Conservation (phyloP, 805 yeast genomes). For the Kodamaea kakaduensis region DNA sequence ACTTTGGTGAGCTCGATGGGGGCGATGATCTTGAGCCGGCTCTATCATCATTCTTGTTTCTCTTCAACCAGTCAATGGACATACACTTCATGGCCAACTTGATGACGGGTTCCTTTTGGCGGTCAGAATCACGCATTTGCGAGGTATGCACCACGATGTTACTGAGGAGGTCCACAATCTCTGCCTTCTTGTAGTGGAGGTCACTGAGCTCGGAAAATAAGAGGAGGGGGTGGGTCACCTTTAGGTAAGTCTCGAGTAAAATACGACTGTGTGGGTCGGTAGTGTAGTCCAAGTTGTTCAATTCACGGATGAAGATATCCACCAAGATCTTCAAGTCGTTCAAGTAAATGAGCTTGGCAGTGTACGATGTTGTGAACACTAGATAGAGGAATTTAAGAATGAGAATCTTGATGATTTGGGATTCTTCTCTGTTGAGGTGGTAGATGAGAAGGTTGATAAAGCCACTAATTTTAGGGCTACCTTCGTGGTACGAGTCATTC, state of each 20-base stretch:
- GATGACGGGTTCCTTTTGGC: conserved; percentile 22
- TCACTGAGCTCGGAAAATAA: conserved; percentile 56
- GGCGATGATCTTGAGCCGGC: too few relatives aligned
- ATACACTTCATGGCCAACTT: conserved; percentile 34
- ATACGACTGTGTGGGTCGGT: conserved; percentile 59
- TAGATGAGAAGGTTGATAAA: conserved; percentile 55
- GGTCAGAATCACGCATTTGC: conserved; percentile 13
- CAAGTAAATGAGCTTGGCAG: conserved; percentile 67
- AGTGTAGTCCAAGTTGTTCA: conserved; percentile 59
- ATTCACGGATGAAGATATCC: conserved; percentile 78
- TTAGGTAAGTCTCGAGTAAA: conserved; percentile 47
- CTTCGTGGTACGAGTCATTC: conserved; percentile 17
- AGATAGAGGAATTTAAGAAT: conserved; percentile 74
- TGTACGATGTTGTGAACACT: conserved; percentile 61
- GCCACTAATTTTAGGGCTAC: conserved; percentile 47
- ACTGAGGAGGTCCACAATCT: conserved; percentile 47
- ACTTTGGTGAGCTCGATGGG: too few relatives aligned
- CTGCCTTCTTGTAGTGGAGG: conserved; percentile 53
- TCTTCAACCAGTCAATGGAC: conserved; percentile 28
- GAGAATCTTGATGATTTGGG: conserved; percentile 68
- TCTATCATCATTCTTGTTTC: too few relatives aligned
- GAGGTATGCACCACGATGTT: conserved; percentile 34
- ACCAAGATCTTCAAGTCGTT: conserved; percentile 82
- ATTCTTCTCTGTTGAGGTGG: conserved; percentile 72
- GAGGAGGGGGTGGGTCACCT: conserved; percentile 71